Conservation (phyloP, 202 grass and related monocot species). For the Carex sylvatica region DNA sequence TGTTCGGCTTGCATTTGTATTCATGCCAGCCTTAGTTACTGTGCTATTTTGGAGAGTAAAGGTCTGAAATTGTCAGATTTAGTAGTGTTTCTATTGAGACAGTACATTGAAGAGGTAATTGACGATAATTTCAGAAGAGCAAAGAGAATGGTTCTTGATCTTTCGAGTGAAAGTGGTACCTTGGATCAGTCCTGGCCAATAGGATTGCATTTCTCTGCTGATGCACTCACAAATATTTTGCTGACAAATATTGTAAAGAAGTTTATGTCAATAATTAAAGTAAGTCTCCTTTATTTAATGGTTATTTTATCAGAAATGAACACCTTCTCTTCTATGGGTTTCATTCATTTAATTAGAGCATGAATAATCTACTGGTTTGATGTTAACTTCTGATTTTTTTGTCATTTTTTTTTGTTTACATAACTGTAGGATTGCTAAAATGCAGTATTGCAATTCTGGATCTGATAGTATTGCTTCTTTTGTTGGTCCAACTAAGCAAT, state of each 20-base stretch:
- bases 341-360: neutral
- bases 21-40: conserved; percentile 72
- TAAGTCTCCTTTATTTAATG: conserved; percentile 39
- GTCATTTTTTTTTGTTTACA: neutral
- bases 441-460: neutral
- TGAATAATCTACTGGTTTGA: neutral
- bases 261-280: conserved; percentile 78
- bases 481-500: neutral
- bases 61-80: conserved; percentile 82
- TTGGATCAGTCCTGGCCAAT: conserved; percentile 46
- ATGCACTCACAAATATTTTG: conserved; percentile 50
- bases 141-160: conserved; percentile 63
- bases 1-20: conserved; percentile 75
- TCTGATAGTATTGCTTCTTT: neutral
- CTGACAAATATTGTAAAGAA: conserved; percentile 79
- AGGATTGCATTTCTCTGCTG: conserved; percentile 44
- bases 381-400: neutral
- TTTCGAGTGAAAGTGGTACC: conserved; percentile 52
- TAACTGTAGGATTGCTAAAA: neutral
- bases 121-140: conserved; percentile 78
- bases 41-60: conserved; percentile 58
- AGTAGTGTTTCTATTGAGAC: conserved; percentile 57
- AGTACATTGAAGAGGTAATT: conserved; percentile 80
- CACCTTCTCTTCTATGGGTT: neutral
- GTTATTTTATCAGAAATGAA: neutral